A percentile compares a stretch with the other conserved stretches of the same genome.
Evolutionary conservation across 176 grass and related monocot genomes (phyloP).

Genomic region (Paspalum vaginatum): DNA sequence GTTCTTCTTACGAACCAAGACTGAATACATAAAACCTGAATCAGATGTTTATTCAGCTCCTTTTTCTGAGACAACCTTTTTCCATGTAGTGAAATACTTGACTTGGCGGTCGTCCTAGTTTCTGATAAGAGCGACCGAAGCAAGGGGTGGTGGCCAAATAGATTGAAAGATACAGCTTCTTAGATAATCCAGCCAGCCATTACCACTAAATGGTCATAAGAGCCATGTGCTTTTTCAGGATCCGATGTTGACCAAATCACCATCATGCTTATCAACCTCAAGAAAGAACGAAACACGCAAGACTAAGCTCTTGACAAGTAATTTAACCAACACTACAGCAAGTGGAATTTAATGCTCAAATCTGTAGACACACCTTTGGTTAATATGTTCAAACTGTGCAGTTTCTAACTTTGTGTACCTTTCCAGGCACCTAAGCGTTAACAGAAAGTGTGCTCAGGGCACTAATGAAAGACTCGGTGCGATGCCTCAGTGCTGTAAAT

Average conservation of each 20-base stretch:
- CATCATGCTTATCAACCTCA: not conserved
- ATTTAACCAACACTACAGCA: not conserved
- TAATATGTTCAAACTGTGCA: conserved; percentile 4
- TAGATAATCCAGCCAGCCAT: not conserved
- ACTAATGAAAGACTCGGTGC: conserved; percentile 15
- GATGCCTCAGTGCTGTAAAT: not conserved
- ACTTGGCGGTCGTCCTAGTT: not conserved
- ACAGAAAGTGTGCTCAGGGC: conserved; percentile 17
- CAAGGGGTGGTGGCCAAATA: not conserved
- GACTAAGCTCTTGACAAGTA: not conserved
- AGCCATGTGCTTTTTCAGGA: not conserved
- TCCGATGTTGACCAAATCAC: not conserved
- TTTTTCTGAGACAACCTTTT: not conserved
- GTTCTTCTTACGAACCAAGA: not conserved
- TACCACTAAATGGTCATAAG: not conserved
- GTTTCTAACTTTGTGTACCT: conserved; percentile 8
- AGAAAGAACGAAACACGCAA: not conserved
- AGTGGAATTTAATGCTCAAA: not conserved
- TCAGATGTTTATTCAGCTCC: too few species aligned
- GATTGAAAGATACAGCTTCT: not conserved
- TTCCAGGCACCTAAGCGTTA: not conserved
- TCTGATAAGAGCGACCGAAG: conserved; percentile 6
- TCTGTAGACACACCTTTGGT: not conserved
- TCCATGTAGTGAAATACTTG: not conserved
- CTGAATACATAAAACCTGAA: not conserved